Base-by-base conservation (phyloP, 1,284 basidiomycete species). In the Moesziomyces sp. region DNA sequence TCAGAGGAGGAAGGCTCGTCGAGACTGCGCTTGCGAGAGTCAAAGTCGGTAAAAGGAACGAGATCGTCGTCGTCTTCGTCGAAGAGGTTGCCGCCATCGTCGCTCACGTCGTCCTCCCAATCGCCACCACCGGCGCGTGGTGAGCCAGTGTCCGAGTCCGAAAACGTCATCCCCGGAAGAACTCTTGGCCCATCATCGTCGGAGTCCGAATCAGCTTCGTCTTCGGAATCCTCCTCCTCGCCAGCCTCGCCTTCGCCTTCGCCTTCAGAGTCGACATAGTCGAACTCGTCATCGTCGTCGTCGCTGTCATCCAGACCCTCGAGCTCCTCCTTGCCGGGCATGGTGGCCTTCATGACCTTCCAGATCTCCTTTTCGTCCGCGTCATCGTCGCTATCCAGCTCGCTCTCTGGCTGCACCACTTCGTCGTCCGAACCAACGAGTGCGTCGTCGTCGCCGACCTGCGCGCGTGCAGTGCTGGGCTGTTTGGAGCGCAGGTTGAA, bases 261-360 rank as follows among this genome's bases (percentile, higher is more conserved):
- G 10, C 56, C 47, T 28, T 42, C 30, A 50, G 58, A 62, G 45
- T 71, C 65, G 28, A 74, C 69, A 43, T 79, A 74, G 55, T 79
- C 76, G 13, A 67, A 66, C 30, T 71, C 68, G n/a, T 72, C 74
- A 9, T 50, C 58, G 23, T 67, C 72, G 11, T 54, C 75, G 38
- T 69, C 72, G 26, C 70, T 72, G 16, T 76, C 74, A 11, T 72
- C 67, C 16, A 71, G 18, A 5, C 61, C 75, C 61, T 87, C 91
- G 10, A 89, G 87, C 63, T 91, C 87, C 52, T 91, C 87, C 16
- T 88, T 83, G 11, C 89, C 72, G 0, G 85, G 84, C 82, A 86
- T 83, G 3, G 79, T 79, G n/a, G 74, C 71, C 74, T 83, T 82
- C 85, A 86, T 86, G 19, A 84, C 86, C 59, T 82, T 78, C 86